Evolutionary conservation across 2,329 filamentous ascomycete genomes (phyloP).

Genomic region (Rutstroemia sp.): DNA sequence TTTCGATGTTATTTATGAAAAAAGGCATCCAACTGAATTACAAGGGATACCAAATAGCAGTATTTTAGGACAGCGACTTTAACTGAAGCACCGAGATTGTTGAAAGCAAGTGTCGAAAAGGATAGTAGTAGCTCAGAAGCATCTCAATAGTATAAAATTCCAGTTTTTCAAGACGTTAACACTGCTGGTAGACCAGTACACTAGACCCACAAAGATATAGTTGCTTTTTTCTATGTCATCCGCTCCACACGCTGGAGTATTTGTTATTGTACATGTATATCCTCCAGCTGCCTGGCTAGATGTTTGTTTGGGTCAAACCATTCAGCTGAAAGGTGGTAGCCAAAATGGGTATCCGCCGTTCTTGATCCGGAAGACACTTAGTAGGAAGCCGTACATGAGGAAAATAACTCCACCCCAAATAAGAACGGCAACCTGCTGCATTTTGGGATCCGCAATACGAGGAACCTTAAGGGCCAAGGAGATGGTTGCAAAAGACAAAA

Average conservation of each 20-base stretch:
- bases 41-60: no score
- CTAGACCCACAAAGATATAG: no score
- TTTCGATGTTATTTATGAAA: no score
- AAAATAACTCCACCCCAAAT: conserved; percentile 73
- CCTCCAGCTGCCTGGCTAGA: neutral
- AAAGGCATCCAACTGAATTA: no score
- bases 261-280: conserved; percentile 5
- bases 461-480: conserved; percentile 88
- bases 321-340: conserved; percentile 67
- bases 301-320: neutral
- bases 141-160: no score
- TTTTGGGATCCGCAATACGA: conserved; percentile 68
- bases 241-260: neutral
- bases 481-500: conserved; percentile 85
- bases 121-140: no score
- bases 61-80: no score
- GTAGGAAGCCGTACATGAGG: conserved; percentile 83
- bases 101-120: no score
- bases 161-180: no score
- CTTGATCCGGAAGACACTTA: conserved; percentile 91
- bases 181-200: no score
- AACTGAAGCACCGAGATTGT: no score
- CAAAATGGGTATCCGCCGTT: conserved; percentile 93
- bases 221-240: conserved; percentile 6
- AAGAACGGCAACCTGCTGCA: conserved; percentile 75